A percentile compares a stretch with the other conserved stretches of the same genome.
Evolutionary conservation across 345 rosid genomes (phyloP).

Genomic region (Hibiscus tridactylites): DNA sequence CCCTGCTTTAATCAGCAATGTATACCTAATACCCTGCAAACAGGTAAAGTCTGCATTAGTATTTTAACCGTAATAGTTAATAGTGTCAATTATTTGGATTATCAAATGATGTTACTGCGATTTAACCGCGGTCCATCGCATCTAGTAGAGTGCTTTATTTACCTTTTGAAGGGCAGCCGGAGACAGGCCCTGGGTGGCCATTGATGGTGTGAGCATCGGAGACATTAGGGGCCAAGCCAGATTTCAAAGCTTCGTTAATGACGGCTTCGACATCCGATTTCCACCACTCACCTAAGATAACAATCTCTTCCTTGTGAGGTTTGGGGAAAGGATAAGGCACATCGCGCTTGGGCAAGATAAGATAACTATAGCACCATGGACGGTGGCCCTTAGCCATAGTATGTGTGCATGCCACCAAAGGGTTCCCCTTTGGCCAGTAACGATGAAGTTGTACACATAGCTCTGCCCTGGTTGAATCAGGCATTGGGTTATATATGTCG

Average conservation of each 20-base stretch:
- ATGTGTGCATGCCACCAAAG: constrained; percentile 84
- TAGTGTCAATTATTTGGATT: no score
- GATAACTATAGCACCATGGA: constrained; percentile 76
- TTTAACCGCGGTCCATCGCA: background rate
- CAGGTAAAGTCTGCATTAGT: no score
- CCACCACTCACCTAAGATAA: constrained; percentile 80
- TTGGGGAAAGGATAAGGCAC: constrained; percentile 83
- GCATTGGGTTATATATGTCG: constrained; percentile 88
- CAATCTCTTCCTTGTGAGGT: constrained; percentile 51
- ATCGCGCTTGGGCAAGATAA: constrained; percentile 69
- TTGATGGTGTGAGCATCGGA: constrained; percentile 91
- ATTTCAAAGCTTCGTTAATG: constrained; percentile 54
- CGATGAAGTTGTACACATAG: constrained; percentile 64
- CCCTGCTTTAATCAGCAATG: constrained; percentile 37
- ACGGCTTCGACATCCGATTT: constrained; percentile 78
- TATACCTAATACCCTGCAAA: constrained; percentile 27
- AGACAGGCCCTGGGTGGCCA: constrained; percentile 53
- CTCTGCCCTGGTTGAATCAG: constrained; percentile 70
- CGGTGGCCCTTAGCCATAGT: constrained; percentile 87
- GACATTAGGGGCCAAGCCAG: constrained; percentile 74
- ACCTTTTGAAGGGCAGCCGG: constrained; percentile 47
- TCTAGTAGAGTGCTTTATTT: constrained; percentile 3
- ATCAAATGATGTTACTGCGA: no score
- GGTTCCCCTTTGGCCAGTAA: constrained; percentile 79
- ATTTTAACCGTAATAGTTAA: no score